Conservation (phyloP, 2,329 filamentous ascomycete species). For the Pestalotiopsis fici region DNA sequence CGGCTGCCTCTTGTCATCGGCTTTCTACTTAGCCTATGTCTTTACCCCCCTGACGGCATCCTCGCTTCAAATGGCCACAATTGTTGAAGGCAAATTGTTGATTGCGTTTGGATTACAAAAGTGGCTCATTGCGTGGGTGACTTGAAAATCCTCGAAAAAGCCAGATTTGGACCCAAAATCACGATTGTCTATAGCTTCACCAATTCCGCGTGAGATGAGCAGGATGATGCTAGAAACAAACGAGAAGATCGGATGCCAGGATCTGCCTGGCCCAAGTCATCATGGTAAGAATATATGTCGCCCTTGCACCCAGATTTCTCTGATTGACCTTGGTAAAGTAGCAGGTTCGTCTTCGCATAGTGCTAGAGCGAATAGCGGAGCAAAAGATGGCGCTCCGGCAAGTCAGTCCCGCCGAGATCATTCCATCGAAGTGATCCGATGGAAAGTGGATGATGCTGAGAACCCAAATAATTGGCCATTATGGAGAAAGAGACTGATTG, state of each 20-base stretch:
- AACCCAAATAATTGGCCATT: background rate
- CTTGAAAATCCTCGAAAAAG: background rate
- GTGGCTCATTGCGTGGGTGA: background rate
- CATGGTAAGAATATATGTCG: background rate
- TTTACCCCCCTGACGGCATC: background rate
- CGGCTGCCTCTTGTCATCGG: background rate
- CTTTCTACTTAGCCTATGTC: background rate
- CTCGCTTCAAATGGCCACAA: background rate
- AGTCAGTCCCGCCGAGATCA: background rate
- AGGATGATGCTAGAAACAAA: background rate
- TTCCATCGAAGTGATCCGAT: background rate
- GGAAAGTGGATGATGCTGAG: background rate
- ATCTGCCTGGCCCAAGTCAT: background rate
- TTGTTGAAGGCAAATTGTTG: background rate
- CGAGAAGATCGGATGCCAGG: background rate
- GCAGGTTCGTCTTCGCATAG: background rate
- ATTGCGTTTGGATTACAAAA: background rate
- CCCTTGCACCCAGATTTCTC: background rate
- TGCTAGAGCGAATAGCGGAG: background rate
- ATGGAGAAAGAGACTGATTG: constrained; percentile 52
- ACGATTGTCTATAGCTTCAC: background rate
- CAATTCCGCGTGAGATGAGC: background rate
- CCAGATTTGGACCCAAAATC: background rate
- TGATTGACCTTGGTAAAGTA: background rate
- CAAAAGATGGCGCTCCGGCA: background rate